Evolutionary conservation across 805 yeast species (phyloP).

Genomic region (Helenozyma baotianmanensis): DNA sequence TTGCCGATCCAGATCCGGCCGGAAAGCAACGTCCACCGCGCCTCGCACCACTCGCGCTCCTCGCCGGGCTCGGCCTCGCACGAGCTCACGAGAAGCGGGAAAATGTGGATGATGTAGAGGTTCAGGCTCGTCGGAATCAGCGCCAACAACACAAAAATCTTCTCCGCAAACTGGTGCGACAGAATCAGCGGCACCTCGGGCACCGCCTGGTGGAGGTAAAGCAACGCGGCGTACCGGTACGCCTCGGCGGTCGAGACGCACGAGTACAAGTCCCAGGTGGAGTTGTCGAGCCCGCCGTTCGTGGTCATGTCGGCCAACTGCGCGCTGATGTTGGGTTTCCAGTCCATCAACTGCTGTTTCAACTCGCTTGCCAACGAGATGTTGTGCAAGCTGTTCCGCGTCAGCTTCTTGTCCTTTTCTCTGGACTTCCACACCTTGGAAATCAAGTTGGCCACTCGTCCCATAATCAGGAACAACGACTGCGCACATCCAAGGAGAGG

Average conservation of each 20-base stretch:
- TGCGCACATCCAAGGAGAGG: conserved; percentile 68
- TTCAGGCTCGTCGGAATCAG: conserved; percentile 58
- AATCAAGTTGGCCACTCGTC: conserved; percentile 56
- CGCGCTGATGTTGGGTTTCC: conserved; percentile 50
- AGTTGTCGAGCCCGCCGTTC: conserved; percentile 27
- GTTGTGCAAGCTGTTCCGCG: conserved; percentile 39
- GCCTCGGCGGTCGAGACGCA: conserved; percentile 70
- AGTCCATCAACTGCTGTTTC: conserved; percentile 47
- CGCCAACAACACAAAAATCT: conserved; percentile 54
- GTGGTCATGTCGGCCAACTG: conserved; percentile 27
- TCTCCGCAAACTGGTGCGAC: conserved; percentile 54
- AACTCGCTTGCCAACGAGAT: conserved; percentile 54
- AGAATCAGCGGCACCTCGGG: conserved; percentile 59
- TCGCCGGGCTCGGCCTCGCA: conserved; percentile 60
- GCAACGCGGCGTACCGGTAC: conserved; percentile 53
- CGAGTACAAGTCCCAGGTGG: conserved; percentile 51
- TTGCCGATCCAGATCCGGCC: conserved; percentile 62
- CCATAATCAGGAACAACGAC: conserved; percentile 58
- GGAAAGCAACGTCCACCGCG: conserved; percentile 52
- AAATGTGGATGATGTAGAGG: conserved; percentile 56
- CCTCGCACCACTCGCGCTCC: conserved; percentile 58
- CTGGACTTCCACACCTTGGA: conserved; percentile 40
- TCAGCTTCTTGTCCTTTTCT: conserved; percentile 14
- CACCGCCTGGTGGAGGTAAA: conserved; percentile 65
- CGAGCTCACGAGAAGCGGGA: conserved; percentile 59